Conservation (phyloP, 2,329 filamentous ascomycete species). For the Aspergillus fischeri region DNA sequence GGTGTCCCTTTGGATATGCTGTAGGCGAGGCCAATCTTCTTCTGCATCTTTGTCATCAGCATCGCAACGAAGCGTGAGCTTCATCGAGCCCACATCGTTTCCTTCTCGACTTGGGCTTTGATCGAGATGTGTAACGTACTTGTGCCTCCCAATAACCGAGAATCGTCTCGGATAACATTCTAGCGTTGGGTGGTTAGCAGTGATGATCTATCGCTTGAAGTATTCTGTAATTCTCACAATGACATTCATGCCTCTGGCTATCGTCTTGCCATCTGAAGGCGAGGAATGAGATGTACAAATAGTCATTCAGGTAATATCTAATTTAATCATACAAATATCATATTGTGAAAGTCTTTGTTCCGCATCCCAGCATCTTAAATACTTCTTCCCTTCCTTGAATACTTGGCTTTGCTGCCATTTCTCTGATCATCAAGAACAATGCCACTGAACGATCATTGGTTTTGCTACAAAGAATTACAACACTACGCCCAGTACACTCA, state of each 20-base stretch:
- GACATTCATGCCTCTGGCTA: neutral
- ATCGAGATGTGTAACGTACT: neutral
- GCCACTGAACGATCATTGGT: neutral
- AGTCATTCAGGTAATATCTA: neutral
- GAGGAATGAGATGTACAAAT: neutral
- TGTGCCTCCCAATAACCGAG: neutral
- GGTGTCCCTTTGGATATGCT: neutral
- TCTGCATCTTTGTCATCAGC: neutral
- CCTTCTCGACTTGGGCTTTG: neutral
- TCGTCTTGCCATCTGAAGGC: neutral
- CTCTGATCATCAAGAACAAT: neutral
- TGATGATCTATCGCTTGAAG: neutral
- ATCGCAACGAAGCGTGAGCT: neutral
- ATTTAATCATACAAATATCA: neutral
- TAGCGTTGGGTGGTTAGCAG: neutral
- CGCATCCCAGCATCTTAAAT: neutral
- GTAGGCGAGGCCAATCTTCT: neutral
- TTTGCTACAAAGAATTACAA: neutral
- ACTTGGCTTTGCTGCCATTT: neutral
- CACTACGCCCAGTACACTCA: neutral
- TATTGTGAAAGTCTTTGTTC: neutral
- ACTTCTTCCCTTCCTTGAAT: neutral
- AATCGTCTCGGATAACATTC: neutral
- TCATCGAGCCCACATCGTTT: neutral
- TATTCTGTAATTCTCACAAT: neutral